These are phyloP conservation scores for Diutina siamensis DNA, from an alignment of 1,139 yeast species.

Conservation along the genomic window DNA sequence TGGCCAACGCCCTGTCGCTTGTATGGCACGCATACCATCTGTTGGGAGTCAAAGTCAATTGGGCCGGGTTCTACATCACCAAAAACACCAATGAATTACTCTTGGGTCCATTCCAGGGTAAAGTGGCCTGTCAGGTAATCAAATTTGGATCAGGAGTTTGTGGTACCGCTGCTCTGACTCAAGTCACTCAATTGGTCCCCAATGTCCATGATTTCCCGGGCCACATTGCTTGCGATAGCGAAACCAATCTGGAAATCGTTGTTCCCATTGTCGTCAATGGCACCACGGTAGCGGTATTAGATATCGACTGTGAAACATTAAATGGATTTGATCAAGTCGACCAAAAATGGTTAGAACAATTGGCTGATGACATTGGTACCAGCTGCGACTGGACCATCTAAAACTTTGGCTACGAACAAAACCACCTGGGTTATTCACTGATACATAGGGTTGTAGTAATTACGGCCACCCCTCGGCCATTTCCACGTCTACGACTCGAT, in stretches of 20 bases:
- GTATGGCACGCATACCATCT: constrained; percentile 82
- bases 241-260: constrained; percentile 84
- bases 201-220: constrained; percentile 77
- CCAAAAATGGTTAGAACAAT: constrained; percentile 41
- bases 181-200: constrained; percentile 57
- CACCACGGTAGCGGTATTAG: constrained; percentile 61
- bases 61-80: constrained; percentile 84
- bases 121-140: constrained; percentile 87
- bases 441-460: no score
- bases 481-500: no score
- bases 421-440: no score
- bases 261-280: constrained; percentile 54
- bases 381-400: constrained; percentile 28
- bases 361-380: constrained; percentile 40
- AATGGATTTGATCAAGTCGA: constrained; percentile 63
- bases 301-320: constrained; percentile 62
- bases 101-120: constrained; percentile 92
- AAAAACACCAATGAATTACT: constrained; percentile 38
- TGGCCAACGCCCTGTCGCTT: constrained; percentile 76
- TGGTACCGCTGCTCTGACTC: constrained; percentile 61
- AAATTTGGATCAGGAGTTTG: constrained; percentile 80
- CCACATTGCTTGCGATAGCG: constrained; percentile 96
- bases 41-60: constrained; percentile 49
- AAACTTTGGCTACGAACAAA: no score
- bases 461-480: no score